Evolutionary conservation across 2,329 filamentous ascomycete species (phyloP).

Genomic region (Sporothrix schenckii): DNA sequence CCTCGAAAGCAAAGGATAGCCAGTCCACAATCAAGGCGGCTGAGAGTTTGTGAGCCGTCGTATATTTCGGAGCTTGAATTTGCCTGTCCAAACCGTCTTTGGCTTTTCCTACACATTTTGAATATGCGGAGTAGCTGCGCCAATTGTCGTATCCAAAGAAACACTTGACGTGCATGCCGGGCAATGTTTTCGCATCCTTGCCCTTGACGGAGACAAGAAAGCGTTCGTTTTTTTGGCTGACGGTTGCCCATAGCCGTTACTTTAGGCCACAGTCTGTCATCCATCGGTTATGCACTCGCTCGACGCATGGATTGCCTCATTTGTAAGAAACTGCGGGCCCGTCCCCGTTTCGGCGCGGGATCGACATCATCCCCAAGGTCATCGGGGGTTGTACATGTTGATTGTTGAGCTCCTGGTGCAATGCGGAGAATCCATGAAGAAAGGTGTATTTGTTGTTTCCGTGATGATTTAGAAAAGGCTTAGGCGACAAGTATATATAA

Average conservation of each 20-base stretch:
- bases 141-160: background rate
- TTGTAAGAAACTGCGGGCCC: background rate
- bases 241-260: too few species aligned
- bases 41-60: background rate
- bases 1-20: background rate
- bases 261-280: too few species aligned
- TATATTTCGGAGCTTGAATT: background rate
- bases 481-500: background rate
- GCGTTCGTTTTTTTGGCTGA: background rate
- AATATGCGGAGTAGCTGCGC: background rate
- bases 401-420: too few species aligned
- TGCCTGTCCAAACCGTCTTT: background rate
- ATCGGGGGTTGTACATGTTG: background rate
- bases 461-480: background rate
- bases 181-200: background rate
- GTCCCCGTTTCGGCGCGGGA: conserved; percentile 16
- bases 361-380: background rate
- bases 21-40: background rate
- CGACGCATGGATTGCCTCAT: background rate
- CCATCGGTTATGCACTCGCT: background rate
- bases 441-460: background rate
- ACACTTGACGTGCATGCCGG: background rate
- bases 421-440: background rate
- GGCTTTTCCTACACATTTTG: background rate
- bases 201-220: background rate